These are phyloP conservation scores for Colletotrichum sp. DNA, from an alignment of 2,329 filamentous ascomycete genomes.

Conservation along the genomic window DNA sequence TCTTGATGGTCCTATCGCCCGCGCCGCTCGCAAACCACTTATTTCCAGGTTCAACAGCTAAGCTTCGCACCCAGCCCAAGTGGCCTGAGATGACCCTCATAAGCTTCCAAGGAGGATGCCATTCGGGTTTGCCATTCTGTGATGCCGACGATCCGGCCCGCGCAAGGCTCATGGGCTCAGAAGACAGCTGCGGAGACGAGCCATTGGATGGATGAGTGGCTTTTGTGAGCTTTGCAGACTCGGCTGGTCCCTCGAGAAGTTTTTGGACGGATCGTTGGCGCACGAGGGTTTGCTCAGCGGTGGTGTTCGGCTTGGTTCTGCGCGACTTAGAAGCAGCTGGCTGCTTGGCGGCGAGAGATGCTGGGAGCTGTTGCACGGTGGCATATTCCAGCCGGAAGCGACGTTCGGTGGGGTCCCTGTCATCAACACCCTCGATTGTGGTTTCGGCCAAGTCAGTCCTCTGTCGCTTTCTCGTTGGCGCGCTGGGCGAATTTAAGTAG, in stretches of 20 bases:
- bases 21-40: constrained; percentile 97
- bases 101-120: constrained; percentile 98
- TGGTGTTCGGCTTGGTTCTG: constrained; percentile 29
- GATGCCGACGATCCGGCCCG: constrained; percentile 18
- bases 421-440: neutral
- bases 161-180: constrained; percentile 35
- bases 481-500: constrained; percentile 34
- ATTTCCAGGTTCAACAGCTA: constrained; percentile 95
- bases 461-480: constrained; percentile 36
- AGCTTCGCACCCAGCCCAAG: constrained; percentile 87
- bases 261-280: constrained; percentile 29
- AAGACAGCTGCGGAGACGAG: neutral
- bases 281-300: constrained; percentile 57
- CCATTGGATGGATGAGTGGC: neutral
- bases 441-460: constrained; percentile 24
- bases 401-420: constrained; percentile 31
- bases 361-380: constrained; percentile 77
- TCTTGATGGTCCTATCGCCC: constrained; percentile 96
- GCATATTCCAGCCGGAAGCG: constrained; percentile 79
- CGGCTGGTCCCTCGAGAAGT: constrained; percentile 36
- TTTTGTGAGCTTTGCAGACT: neutral
- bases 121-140: constrained; percentile 76
- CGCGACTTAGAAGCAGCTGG: constrained; percentile 50
- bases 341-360: constrained; percentile 80
- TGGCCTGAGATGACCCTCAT: constrained; percentile 98